Evolutionary conservation across 2,329 filamentous ascomycete species (phyloP), one percentile per base, ranked within the genome.

Genomic region (Cladosporium sp.): DNA sequence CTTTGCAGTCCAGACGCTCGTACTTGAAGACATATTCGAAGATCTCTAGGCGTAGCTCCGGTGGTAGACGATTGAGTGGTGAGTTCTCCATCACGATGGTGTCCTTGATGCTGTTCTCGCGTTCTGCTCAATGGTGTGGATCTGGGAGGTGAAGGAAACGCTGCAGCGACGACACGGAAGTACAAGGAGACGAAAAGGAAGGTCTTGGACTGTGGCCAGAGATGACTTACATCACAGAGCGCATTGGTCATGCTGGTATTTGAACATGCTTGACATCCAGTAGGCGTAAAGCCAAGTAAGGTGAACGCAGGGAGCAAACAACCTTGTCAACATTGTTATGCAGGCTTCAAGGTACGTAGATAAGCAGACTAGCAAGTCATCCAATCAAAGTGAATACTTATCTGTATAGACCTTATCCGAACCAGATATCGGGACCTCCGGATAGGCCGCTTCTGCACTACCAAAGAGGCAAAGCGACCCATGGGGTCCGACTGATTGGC

Each of bases 1-100:
- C 6, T 10, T 48, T 13, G 11, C 36, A 48, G 23, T 8, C 25
- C 34, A 46, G 8, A 18, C 23, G 48, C 14, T 46, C 58, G 18
- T 60, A 60, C 8, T 28, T 49, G 21, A 49, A 60, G 25, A 60
- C 46, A 39, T 60, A 60, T 25, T 60, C 58, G 18, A 32, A 60
- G 36, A 49, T 60, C 3, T 30, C 14, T 5, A 16, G 3, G 16
- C 58, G 36, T n/a, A 60, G 36, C 36, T 60, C 46, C 6, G 58
- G 11, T 4, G 54, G 54, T 57, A 57, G n/a, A 13, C 54, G 54
- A 39, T 11, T 26, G 3, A 57, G 21, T 16, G n/a, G 54, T 21
- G 54, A 57, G 8, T 21, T 32, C 16, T 57, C 32, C 54, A 57
- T 57, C 2, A n/a, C 14, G 18, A 18, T 57, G 32, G 16, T 32